These are phyloP conservation scores for Quercus rubra DNA, from an alignment of 306 rosid genomes.

Conservation along the genomic window DNA sequence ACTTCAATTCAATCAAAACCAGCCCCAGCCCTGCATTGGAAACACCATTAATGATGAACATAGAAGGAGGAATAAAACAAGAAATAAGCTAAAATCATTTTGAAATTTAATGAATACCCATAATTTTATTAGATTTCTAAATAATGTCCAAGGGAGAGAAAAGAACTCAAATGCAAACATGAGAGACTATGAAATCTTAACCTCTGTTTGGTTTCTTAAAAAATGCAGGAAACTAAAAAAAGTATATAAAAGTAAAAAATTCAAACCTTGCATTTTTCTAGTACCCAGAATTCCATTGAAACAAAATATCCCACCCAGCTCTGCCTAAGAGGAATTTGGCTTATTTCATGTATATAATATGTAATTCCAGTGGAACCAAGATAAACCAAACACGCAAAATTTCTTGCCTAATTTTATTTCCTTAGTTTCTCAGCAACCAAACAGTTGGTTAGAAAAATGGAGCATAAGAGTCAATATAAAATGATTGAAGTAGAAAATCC, in stretches of 20 bases:
- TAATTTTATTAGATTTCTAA: neutral
- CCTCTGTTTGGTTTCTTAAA: neutral
- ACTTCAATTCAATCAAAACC: conserved; percentile 27
- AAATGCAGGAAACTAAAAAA: neutral
- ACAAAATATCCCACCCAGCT: neutral
- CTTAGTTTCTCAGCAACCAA: conserved; percentile 46
- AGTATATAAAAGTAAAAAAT: too few relatives aligned
- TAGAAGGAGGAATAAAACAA: conserved; percentile 1
- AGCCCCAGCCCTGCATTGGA: conserved; percentile 41
- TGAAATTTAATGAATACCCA: neutral
- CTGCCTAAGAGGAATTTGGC: neutral
- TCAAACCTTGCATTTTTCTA: neutral
- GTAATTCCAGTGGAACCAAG: neutral
- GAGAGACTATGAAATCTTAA: neutral
- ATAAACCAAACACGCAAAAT: conserved; percentile 18
- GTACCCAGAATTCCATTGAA: neutral
- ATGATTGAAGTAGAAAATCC: conserved; percentile 12
- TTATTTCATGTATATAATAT: neutral
- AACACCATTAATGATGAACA: conserved; percentile 11
- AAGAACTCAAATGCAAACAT: neutral
- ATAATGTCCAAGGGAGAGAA: neutral
- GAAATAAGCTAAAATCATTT: neutral
- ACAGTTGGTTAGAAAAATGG: conserved; percentile 21
- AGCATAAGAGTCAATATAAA: conserved; percentile 32
- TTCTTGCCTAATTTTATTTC: conserved; percentile 28